These are phyloP conservation scores for Elsinoe arachidis DNA, from an alignment of 2,329 filamentous ascomycete species.

Conservation along the genomic window DNA sequence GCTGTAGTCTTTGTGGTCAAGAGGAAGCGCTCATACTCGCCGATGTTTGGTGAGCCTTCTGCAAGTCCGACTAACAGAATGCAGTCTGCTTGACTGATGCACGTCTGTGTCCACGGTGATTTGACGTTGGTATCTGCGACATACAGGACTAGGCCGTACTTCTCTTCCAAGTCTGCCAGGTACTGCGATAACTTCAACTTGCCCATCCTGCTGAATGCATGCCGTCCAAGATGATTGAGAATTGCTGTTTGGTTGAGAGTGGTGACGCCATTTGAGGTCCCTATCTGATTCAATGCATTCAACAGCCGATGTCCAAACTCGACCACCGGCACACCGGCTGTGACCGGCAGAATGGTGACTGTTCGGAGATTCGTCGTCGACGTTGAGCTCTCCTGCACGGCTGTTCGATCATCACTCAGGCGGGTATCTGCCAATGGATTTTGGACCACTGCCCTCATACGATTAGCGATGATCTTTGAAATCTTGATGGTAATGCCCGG, in stretches of 20 bases:
- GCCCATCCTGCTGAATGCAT: conserved; percentile 95
- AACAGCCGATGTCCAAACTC: conserved; percentile 89
- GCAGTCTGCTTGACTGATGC: conserved; percentile 92
- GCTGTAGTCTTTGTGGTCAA: conserved; percentile 96
- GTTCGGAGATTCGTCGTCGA: conserved; percentile 90
- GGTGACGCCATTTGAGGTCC: conserved; percentile 79
- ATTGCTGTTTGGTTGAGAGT: conserved; percentile 90
- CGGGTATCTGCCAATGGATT: conserved; percentile 53
- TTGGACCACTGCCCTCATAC: conserved; percentile 84
- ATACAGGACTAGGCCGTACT: conserved; percentile 90
- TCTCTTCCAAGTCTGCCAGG: conserved; percentile 91
- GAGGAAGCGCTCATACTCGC: conserved; percentile 93
- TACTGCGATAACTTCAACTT: conserved; percentile 95
- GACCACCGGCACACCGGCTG: conserved; percentile 81
- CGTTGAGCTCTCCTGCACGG: conserved; percentile 55
- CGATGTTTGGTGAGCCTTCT: conserved; percentile 80
- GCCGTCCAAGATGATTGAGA: conserved; percentile 84
- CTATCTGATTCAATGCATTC: conserved; percentile 81
- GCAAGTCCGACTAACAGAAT: conserved; percentile 87
- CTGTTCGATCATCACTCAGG: conserved; percentile 38
- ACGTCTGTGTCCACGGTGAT: conserved; percentile 96
- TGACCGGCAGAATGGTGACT: conserved; percentile 84
- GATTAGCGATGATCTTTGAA: conserved; percentile 92
- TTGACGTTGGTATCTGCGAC: conserved; percentile 96
- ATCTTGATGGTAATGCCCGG: conserved; percentile 98